Percentiles rank a stretch among this genome's conserved stretches.
Evolutionary conservation across 176 grass and related monocot species (phyloP).

Genomic region (Zea luxurians): DNA sequence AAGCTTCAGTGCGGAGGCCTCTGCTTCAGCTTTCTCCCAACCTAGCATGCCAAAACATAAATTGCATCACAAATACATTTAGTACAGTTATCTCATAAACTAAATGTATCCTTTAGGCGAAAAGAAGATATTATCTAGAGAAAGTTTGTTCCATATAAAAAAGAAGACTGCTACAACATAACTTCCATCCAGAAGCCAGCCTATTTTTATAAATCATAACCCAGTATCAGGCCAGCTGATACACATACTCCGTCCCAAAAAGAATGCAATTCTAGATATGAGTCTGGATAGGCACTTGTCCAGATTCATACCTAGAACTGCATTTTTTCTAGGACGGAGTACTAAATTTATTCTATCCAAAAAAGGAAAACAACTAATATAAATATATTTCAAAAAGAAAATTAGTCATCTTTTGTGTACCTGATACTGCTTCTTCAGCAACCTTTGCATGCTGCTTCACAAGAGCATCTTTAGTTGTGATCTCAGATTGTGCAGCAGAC

Average conservation of each 20-base stretch:
- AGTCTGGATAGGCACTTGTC: no score
- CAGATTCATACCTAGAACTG: no score
- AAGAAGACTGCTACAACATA: not conserved
- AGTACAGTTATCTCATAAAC: slow-evolving; percentile 12
- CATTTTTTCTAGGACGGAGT: no score
- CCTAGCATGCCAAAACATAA: slow-evolving; percentile 52
- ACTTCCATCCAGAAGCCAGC: not conserved
- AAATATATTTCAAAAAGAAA: slow-evolving; percentile 25
- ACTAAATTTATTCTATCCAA: slow-evolving; percentile 6
- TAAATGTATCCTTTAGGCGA: not conserved
- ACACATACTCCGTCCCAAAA: not conserved
- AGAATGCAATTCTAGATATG: no score
- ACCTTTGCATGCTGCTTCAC: slow-evolving; percentile 99
- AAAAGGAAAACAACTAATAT: slow-evolving; percentile 4
- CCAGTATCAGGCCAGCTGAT: not conserved
- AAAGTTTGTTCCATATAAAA: not conserved
- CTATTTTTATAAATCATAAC: not conserved
- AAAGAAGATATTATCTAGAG: slow-evolving; percentile 5
- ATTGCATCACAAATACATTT: slow-evolving; percentile 28
- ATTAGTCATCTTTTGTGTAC: slow-evolving; percentile 35
- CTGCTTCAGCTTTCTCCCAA: slow-evolving; percentile 99
- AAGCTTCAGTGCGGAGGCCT: slow-evolving; percentile 86
- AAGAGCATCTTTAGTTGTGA: slow-evolving; percentile 86
- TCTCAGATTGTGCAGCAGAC: slow-evolving; percentile 75
- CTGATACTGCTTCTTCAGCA: slow-evolving; percentile 99